A percentile compares a stretch with the other conserved stretches of the same genome.
Conservation (phyloP, 2,329 filamentous ascomycete genomes). For the Ophiostoma sp. region DNA sequence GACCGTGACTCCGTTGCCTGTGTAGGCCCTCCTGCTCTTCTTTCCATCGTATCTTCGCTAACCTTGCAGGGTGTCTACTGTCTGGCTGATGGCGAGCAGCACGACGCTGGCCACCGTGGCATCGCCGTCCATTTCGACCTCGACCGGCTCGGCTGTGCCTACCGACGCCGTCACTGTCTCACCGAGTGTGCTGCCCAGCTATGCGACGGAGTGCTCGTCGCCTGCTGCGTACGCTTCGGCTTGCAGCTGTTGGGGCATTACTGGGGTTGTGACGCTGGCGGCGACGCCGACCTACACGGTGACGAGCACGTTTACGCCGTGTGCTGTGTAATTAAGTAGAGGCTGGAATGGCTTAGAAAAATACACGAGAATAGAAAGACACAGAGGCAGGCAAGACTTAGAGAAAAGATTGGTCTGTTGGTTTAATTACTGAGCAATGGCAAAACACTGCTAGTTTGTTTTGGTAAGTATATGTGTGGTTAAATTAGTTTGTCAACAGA, state of each 20-base stretch:
- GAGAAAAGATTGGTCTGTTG: not conserved
- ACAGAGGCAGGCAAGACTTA: not conserved
- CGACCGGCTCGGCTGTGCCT: conserved; percentile 17
- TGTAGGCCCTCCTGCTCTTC: conserved; percentile 38
- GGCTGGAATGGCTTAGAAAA: not conserved
- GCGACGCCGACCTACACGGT: conserved; percentile 44
- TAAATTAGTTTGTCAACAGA: not conserved
- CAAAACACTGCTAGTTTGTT: not conserved
- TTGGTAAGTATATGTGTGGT: not conserved
- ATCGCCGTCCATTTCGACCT: conserved; percentile 23
- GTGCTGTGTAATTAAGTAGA: not conserved
- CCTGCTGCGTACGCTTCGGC: conserved; percentile 43
- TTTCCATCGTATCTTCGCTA: not conserved
- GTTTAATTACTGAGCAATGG: not conserved
- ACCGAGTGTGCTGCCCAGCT: conserved; percentile 40
- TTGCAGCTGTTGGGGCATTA: conserved; percentile 50
- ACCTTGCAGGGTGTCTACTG: conserved; percentile 24
- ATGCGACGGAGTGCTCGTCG: conserved; percentile 43
- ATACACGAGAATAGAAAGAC: not conserved
- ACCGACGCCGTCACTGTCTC: conserved; percentile 44
- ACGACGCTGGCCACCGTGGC: not conserved
- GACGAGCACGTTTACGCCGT: conserved; percentile 43
- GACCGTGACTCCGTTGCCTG: conserved; percentile 43
- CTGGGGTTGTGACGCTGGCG: conserved; percentile 42
- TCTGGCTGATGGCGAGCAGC: conserved; percentile 21